These are phyloP conservation scores for Myriosclerotinia curreyana DNA, from an alignment of 2,329 filamentous ascomycete genomes.

Conservation along the genomic window DNA sequence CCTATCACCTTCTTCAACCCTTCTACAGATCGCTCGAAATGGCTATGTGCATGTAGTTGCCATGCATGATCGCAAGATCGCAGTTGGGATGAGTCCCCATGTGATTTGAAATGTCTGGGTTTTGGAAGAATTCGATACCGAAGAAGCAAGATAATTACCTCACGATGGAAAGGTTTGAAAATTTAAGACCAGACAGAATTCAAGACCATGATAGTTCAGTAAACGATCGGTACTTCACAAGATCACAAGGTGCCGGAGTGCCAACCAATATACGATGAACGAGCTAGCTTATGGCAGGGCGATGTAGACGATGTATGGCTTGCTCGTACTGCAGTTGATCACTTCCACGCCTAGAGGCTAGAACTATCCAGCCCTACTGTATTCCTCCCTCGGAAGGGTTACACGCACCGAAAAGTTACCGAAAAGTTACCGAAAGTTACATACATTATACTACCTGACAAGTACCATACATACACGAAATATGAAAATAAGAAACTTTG, in stretches of 20 bases:
- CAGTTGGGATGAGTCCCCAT: not conserved
- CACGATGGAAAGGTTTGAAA: not conserved
- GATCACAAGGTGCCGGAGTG: not conserved
- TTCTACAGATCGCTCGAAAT: not conserved
- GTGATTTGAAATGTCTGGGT: not conserved
- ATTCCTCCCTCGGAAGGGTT: not conserved
- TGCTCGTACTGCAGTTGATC: slow-evolving; percentile 1
- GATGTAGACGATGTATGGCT: slow-evolving; percentile 6
- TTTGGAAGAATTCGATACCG: not conserved
- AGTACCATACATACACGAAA: not conserved
- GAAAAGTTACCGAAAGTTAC: not conserved
- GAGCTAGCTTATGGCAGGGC: not conserved
- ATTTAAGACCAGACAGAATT: no score
- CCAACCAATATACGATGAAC: not conserved
- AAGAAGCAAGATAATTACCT: not conserved
- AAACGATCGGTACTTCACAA: not conserved
- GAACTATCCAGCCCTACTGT: slow-evolving; percentile 18
- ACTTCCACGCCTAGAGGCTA: slow-evolving; percentile 5
- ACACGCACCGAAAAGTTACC: not conserved
- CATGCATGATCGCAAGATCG: slow-evolving; percentile 1
- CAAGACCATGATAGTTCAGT: not conserved
- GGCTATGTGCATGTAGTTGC: not conserved
- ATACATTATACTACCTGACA: not conserved
- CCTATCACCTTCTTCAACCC: not conserved
- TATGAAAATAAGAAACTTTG: not conserved